A percentile compares a stretch with the other conserved stretches of the same genome.
phyloP scores from a whole-genome alignment of 495 filamentous ascomycete species.

The Penicillium canescens region DNA sequence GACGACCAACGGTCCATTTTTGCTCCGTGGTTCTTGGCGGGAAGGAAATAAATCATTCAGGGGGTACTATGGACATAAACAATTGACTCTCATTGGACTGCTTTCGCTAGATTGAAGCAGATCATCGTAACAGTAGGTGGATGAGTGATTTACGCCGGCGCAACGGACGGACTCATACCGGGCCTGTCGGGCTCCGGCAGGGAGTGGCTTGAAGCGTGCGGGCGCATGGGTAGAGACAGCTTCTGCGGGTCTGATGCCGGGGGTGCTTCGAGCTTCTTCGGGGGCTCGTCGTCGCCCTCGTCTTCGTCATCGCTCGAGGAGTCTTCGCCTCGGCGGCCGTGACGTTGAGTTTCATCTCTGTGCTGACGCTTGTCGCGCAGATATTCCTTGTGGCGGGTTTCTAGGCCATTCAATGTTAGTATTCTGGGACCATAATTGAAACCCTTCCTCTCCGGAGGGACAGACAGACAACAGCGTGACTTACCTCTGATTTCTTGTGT shows the following conservation, averaged over 20 bases:
- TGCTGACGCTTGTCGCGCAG: slow-evolving; percentile 34
- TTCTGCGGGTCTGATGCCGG: slow-evolving; percentile 10
- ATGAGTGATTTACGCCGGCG: slow-evolving; percentile 6
- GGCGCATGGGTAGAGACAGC: slow-evolving; percentile 17
- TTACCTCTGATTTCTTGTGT: slow-evolving; percentile 78
- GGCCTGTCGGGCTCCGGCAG: slow-evolving; percentile 12
- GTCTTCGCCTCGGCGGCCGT: slow-evolving; percentile 30
- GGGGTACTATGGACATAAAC: no score
- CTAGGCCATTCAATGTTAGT: slow-evolving; percentile 22
- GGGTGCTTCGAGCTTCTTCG: slow-evolving; percentile 36
- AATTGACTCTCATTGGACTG: no score
- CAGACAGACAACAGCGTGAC: neutral
- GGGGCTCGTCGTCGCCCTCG: slow-evolving; percentile 34
- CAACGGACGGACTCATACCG: slow-evolving; percentile 8
- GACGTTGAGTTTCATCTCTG: slow-evolving; percentile 33
- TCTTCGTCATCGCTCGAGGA: slow-evolving; percentile 45
- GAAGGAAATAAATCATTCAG: no score
- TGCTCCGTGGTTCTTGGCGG: neutral
- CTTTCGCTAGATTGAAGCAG: no score
- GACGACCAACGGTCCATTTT: neutral
- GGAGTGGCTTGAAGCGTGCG: slow-evolving; percentile 13
- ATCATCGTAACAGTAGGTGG: no score
- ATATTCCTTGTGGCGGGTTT: slow-evolving; percentile 37
- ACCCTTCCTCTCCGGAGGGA: neutral
- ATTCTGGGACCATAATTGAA: neutral